Evolutionary conservation across 2,329 filamentous ascomycete species (phyloP).

Genomic region (Aphanoascus verrucosus): DNA sequence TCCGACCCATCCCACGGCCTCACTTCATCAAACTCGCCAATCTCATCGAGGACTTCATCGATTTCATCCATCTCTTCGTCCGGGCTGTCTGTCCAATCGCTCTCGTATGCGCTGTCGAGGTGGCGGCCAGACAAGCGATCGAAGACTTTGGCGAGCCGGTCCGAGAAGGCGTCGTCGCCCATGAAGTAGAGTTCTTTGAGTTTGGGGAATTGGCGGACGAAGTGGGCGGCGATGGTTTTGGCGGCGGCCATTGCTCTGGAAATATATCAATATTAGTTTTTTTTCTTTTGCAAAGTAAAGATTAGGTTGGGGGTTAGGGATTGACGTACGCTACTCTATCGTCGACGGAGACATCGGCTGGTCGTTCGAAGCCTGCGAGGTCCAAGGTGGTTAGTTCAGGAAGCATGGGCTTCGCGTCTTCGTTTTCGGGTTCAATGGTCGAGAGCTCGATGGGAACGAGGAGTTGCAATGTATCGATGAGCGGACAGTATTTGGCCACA

Average conservation of each 20-base stretch:
- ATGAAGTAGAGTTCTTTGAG: background rate
- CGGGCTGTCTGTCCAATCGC: background rate
- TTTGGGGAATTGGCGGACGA: background rate
- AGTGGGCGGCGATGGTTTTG: background rate
- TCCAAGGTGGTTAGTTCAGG: background rate
- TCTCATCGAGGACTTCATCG: too few relatives aligned
- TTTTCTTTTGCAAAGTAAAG: too few relatives aligned
- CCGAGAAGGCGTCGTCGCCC: background rate
- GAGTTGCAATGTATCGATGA: background rate
- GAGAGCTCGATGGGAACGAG: background rate
- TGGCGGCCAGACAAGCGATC: background rate
- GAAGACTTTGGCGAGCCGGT: background rate
- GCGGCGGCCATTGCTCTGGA: background rate
- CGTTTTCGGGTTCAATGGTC: background rate
- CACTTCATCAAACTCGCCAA: too few relatives aligned
- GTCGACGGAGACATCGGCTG: background rate
- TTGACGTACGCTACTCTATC: background rate
- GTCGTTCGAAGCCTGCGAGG: slow-evolving; percentile 1
- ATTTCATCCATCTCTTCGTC: background rate
- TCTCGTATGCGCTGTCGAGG: background rate
- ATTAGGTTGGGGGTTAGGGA: background rate
- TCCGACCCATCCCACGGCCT: too few relatives aligned
- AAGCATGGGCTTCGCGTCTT: background rate
- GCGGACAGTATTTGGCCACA: background rate
- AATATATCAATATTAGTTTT: too few relatives aligned